Evolutionary conservation across 306 rosid species (phyloP).

Genomic region (Prunus mume): DNA sequence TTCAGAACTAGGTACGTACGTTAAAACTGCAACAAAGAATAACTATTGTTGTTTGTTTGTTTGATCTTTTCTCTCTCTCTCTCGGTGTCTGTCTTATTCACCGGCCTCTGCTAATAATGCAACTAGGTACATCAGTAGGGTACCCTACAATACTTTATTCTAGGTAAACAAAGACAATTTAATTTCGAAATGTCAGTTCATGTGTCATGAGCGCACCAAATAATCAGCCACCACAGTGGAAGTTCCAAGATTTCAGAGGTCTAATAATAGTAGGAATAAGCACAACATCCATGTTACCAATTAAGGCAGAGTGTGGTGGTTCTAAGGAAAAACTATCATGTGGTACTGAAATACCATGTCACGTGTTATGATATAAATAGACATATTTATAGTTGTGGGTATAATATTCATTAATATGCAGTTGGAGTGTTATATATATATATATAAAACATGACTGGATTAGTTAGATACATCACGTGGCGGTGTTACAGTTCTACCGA

Average conservation of each 20-base stretch:
- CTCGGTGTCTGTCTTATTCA: neutral
- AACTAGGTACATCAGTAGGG: neutral
- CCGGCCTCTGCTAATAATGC: neutral
- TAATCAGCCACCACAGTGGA: neutral
- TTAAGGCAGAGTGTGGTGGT: neutral
- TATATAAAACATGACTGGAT: too few species aligned
- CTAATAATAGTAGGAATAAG: neutral
- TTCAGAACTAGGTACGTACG: slow-evolving; percentile 36
- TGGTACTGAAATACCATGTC: too few species aligned
- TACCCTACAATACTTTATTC: neutral
- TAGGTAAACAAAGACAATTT: neutral
- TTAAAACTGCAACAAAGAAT: neutral
- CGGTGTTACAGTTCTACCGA: too few species aligned
- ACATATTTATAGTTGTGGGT: too few species aligned
- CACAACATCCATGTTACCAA: neutral
- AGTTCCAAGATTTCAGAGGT: neutral
- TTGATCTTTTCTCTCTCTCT: neutral
- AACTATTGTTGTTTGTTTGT: neutral
- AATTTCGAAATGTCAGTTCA: neutral
- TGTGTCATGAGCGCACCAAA: neutral
- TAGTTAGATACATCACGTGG: too few species aligned
- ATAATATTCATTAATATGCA: too few species aligned
- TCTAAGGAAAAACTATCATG: neutral
- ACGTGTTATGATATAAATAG: too few species aligned
- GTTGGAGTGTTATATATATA: too few species aligned